Conservation (phyloP, 495 filamentous ascomycete genomes). For the Aspergillus sclerotiicarbonarius region DNA sequence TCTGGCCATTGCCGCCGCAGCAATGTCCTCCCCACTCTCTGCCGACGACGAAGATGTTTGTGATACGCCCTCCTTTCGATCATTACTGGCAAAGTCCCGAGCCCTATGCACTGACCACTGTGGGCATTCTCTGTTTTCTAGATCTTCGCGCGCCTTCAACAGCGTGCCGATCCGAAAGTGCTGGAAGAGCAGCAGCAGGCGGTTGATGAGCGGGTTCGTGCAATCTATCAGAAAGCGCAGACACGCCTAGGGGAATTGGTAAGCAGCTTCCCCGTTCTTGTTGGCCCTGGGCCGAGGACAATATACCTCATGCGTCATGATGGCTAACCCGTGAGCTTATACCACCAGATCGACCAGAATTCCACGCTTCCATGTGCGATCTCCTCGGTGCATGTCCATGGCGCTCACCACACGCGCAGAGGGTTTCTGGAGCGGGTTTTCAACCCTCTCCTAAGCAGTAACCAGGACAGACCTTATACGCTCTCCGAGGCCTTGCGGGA, state of each 20-base stretch:
- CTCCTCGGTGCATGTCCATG: conserved; percentile 75
- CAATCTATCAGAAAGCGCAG: conserved; percentile 66
- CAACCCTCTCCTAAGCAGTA: conserved; percentile 68
- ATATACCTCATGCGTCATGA: neutral
- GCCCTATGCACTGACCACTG: conserved; percentile 3
- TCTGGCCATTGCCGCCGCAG: conserved; percentile 38
- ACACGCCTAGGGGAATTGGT: conserved; percentile 56
- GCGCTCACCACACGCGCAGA: conserved; percentile 71
- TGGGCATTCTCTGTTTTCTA: conserved; percentile 23
- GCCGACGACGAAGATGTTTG: conserved; percentile 46
- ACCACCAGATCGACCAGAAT: conserved; percentile 69
- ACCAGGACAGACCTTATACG: conserved; percentile 65
- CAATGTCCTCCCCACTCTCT: conserved; percentile 45
- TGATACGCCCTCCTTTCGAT: neutral
- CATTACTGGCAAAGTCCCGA: neutral
- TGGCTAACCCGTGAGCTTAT: conserved; percentile 12
- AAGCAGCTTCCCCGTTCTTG: conserved; percentile 6
- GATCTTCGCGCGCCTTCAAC: conserved; percentile 67
- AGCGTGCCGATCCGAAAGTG: conserved; percentile 58
- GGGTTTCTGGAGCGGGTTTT: conserved; percentile 78
- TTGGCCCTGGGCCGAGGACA: neutral
- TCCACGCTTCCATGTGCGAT: conserved; percentile 77
- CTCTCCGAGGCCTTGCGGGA: conserved; percentile 72
- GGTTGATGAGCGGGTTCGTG: conserved; percentile 58
- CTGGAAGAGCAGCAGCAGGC: conserved; percentile 61